These are phyloP conservation scores for Colletotrichum acutatum DNA, from an alignment of 2,329 filamentous ascomycete species.

Conservation along the genomic window DNA sequence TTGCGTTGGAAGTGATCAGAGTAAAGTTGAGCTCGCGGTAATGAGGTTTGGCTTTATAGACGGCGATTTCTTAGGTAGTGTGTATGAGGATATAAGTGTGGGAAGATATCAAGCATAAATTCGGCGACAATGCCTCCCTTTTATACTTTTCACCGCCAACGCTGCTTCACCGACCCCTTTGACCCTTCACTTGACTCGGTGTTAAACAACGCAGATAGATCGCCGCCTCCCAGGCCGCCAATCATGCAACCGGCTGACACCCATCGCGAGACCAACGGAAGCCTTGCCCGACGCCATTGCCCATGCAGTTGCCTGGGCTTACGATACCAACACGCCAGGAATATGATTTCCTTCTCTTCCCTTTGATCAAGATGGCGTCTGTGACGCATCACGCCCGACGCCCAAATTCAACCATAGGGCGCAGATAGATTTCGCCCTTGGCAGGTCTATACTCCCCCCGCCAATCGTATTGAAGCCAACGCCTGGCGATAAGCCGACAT, in stretches of 20 bases:
- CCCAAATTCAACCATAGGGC: neutral
- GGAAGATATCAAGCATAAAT: neutral
- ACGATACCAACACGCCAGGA: neutral
- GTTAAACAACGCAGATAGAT: neutral
- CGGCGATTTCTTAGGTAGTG: neutral
- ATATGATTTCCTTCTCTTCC: neutral
- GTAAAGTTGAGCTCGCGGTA: neutral
- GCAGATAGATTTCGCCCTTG: neutral
- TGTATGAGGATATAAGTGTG: neutral
- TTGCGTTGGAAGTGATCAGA: neutral
- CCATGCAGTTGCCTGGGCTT: neutral
- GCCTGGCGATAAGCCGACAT: slow-evolving; percentile 10
- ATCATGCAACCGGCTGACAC: neutral
- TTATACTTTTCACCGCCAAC: neutral
- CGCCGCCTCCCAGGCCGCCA: neutral
- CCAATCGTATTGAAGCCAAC: neutral
- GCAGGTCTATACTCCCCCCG: neutral
- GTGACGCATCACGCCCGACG: neutral
- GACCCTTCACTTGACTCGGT: neutral
- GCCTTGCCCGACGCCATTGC: neutral
- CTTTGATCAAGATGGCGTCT: neutral
- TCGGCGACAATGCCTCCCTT: neutral
- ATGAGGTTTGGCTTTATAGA: neutral
- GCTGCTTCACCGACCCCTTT: neutral
- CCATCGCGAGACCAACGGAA: neutral